These are phyloP conservation scores for Millerozyma miso DNA, from an alignment of 805 yeast genomes.

Conservation along the genomic window DNA sequence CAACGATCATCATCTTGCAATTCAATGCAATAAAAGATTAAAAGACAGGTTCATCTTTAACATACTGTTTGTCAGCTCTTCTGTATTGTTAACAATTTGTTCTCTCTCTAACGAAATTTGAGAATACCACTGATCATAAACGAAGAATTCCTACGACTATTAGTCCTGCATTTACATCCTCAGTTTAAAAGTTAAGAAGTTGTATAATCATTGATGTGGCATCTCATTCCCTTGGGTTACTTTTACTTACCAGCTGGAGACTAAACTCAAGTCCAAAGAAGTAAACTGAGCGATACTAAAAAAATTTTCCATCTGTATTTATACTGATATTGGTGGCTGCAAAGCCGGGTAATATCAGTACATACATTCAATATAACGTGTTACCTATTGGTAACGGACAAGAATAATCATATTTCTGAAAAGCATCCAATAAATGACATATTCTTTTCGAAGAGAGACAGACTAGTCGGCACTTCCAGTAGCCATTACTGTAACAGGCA, in stretches of 20 bases:
- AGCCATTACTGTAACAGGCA: too few species aligned
- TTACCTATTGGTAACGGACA: too few species aligned
- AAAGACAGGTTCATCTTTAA: neutral
- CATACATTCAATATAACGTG: too few species aligned
- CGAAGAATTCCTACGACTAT: slow-evolving; percentile 69
- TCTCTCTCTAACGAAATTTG: neutral
- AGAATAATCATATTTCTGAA: too few species aligned
- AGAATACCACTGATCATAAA: slow-evolving; percentile 46
- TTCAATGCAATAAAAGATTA: neutral
- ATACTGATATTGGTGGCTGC: neutral
- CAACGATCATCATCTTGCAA: slow-evolving; percentile 18
- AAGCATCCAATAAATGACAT: too few species aligned
- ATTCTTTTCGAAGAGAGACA: too few species aligned
- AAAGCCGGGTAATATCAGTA: neutral
- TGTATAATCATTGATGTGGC: slow-evolving; percentile 4
- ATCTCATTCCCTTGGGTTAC: neutral
- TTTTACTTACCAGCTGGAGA: neutral
- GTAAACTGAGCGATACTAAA: neutral
- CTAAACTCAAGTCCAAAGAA: neutral
- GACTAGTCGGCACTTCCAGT: too few species aligned
- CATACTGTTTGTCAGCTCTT: neutral
- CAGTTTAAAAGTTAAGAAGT: slow-evolving; percentile 41
- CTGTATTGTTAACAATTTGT: neutral
- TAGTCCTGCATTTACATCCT: slow-evolving; percentile 78
- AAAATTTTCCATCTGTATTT: neutral